A percentile compares a stretch with the other conserved stretches of the same genome.
phyloP scores from a whole-genome alignment of 441 rosid species.

The Populus hybrid region DNA sequence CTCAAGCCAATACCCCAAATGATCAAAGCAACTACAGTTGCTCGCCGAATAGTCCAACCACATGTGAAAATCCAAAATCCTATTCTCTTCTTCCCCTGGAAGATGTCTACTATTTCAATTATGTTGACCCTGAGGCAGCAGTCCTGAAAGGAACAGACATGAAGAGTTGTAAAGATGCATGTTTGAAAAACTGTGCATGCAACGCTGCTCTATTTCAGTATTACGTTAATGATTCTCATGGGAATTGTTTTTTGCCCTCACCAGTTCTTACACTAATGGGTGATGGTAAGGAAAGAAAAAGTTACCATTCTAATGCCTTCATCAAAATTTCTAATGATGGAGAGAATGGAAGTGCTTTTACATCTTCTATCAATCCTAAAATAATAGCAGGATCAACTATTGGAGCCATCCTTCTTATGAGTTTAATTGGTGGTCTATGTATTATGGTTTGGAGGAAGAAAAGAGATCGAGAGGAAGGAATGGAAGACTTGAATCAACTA shows the following conservation, averaged over 20 bases:
- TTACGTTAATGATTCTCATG: not conserved
- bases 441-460: not conserved
- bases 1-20: not conserved
- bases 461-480: not conserved
- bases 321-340: not conserved
- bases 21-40: not conserved
- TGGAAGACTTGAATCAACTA: conserved; percentile 3
- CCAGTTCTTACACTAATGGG: conserved; percentile 2
- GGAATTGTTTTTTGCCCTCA: not conserved
- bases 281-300: not conserved
- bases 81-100: not conserved
- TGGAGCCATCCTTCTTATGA: not conserved
- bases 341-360: not conserved
- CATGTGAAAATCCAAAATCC: not conserved
- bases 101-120: not conserved
- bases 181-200: conserved; percentile 5
- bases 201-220: conserved; percentile 1
- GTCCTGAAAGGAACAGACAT: not conserved
- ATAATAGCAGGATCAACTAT: not conserved
- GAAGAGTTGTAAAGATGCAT: conserved; percentile 5
- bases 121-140: not conserved
- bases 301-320: not conserved
- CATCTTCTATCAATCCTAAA: not conserved
- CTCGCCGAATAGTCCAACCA: not conserved
- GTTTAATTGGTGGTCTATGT: not conserved